A percentile compares a stretch with the other conserved stretches of the same genome.
These are phyloP conservation scores for Talaromyces sp. DNA, from an alignment of 2,329 filamentous ascomycete species.

Conservation along the genomic window DNA sequence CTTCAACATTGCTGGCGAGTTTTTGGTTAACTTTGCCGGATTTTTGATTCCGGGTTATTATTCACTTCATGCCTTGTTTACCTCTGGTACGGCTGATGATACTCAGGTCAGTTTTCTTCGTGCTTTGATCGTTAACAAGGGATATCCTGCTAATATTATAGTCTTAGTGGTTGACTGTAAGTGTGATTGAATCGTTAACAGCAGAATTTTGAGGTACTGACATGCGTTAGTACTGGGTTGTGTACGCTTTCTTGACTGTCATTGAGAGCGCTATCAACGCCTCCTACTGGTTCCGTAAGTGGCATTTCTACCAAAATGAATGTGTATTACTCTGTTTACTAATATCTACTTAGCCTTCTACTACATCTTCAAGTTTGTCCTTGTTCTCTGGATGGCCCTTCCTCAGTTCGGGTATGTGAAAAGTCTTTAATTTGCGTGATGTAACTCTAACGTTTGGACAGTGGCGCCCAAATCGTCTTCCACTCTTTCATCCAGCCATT, in stretches of 20 bases:
- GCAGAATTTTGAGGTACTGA: background rate
- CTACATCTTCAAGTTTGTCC: conserved; percentile 98
- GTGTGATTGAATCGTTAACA: conserved; percentile 23
- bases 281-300: conserved; percentile 66
- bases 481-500: conserved; percentile 90
- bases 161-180: conserved; percentile 58
- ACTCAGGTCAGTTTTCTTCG: conserved; percentile 53
- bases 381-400: conserved; percentile 96
- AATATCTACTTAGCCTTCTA: conserved; percentile 66
- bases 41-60: conserved; percentile 66
- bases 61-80: conserved; percentile 63
- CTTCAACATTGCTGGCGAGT: conserved; percentile 68
- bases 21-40: conserved; percentile 65
- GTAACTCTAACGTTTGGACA: conserved; percentile 38
- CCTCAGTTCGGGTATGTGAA: conserved; percentile 79
- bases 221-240: conserved; percentile 61
- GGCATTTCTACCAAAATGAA: background rate
- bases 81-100: conserved; percentile 58
- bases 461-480: conserved; percentile 95
- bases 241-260: conserved; percentile 63
- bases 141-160: conserved; percentile 17
- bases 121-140: background rate
- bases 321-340: conserved; percentile 24
- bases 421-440: conserved; percentile 13
- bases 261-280: conserved; percentile 64